phyloP scores from a whole-genome alignment of 2,329 filamentous ascomycete species.

The Aspergillus ochraceus region DNA sequence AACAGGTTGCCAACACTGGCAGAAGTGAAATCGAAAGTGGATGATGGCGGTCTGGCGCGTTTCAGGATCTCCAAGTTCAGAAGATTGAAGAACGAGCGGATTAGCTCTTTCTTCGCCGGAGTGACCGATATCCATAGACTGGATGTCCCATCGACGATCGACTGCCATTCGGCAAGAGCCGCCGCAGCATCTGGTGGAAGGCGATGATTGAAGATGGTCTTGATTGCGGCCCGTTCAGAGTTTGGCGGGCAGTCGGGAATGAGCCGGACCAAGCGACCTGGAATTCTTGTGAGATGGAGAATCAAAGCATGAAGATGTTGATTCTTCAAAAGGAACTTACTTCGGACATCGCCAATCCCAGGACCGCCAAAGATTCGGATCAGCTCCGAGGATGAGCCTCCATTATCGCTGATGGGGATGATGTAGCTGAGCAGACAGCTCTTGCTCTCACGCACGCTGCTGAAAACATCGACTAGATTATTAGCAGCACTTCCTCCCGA shows the following conservation, averaged over 20 bases:
- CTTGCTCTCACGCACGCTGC: slow-evolving; percentile 62
- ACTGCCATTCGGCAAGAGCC: slow-evolving; percentile 79
- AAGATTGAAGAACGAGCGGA: slow-evolving; percentile 73
- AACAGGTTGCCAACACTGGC: slow-evolving; percentile 79
- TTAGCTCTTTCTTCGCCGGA: slow-evolving; percentile 72
- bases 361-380: slow-evolving; percentile 94
- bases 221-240: slow-evolving; percentile 71
- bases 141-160: slow-evolving; percentile 82
- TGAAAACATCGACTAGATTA: slow-evolving; percentile 88
- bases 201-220: slow-evolving; percentile 82
- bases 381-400: slow-evolving; percentile 88
- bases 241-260: slow-evolving; percentile 68
- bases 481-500: slow-evolving; percentile 95
- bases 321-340: slow-evolving; percentile 44
- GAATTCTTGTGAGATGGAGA: neutral
- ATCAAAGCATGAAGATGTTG: neutral
- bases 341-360: slow-evolving; percentile 76
- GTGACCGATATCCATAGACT: slow-evolving; percentile 70
- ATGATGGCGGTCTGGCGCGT: slow-evolving; percentile 66
- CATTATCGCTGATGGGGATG: slow-evolving; percentile 95
- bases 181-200: slow-evolving; percentile 61
- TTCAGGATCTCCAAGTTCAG: slow-evolving; percentile 78
- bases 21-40: slow-evolving; percentile 74
- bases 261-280: slow-evolving; percentile 83
- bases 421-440: slow-evolving; percentile 74